Percentiles rank a stretch among this genome's conserved stretches.
Conservation (phyloP, 2,329 filamentous ascomycete species). For the Cladorrhinum sp. region DNA sequence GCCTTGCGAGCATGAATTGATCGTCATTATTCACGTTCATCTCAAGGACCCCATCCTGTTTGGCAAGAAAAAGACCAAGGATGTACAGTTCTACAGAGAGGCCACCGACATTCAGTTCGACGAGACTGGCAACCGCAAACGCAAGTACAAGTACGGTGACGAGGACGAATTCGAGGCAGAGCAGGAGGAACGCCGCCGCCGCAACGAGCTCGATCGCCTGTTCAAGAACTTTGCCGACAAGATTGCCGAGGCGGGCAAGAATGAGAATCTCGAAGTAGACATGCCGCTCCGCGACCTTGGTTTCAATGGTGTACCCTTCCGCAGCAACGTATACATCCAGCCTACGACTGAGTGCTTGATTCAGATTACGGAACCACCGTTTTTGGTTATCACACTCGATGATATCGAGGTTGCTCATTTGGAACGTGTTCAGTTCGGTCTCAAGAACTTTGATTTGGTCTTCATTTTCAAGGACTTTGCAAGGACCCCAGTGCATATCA, state of each 20-base stretch:
- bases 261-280: conserved; percentile 87
- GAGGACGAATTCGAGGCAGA: conserved; percentile 99
- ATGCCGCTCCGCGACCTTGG: conserved; percentile 95
- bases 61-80: conserved; percentile 94
- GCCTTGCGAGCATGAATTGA: conserved; percentile 90
- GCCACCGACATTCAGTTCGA: conserved; percentile 98
- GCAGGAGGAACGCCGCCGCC: conserved; percentile 88
- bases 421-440: conserved; percentile 91
- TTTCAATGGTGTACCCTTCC: conserved; percentile 94
- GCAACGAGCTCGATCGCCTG: conserved; percentile 88
- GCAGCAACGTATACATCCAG: conserved; percentile 92
- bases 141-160: conserved; percentile 95
- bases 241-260: conserved; percentile 91
- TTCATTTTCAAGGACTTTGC: conserved; percentile 98
- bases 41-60: conserved; percentile 97
- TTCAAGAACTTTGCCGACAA: conserved; percentile 98
- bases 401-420: conserved; percentile 96
- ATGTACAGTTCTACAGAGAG: conserved; percentile 97
- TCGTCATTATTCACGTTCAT: conserved; percentile 97
- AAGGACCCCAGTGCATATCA: conserved; percentile 87
- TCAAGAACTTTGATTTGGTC: conserved; percentile 99
- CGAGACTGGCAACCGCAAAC: conserved; percentile 95
- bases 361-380: conserved; percentile 93
- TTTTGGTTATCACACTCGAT: conserved; percentile 90
- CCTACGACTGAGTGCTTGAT: conserved; percentile 96